Percentiles rank a stretch among this genome's conserved stretches.
Conservation (phyloP, 768 basidiomycete species). For the Serendipita sp. region DNA sequence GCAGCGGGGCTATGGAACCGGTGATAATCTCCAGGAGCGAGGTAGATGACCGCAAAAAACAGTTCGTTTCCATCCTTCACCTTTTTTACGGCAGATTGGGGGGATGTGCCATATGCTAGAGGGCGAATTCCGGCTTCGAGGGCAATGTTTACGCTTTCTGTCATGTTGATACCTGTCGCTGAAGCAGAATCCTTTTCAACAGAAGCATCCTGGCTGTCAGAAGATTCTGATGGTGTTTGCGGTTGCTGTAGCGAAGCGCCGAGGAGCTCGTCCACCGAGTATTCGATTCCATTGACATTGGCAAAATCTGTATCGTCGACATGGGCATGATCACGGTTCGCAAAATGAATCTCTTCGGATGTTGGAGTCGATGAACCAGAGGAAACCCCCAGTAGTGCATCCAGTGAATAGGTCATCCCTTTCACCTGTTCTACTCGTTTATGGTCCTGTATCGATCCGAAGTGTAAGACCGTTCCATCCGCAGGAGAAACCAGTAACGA, state of each 20-base stretch:
- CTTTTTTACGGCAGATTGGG: conserved; percentile 29
- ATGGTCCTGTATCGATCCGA: conserved; percentile 62
- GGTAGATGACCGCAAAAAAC: conserved; percentile 90
- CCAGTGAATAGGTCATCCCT: conserved; percentile 90
- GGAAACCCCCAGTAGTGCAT: conserved; percentile 76
- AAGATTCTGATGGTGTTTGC: conserved; percentile 42
- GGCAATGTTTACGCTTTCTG: conserved; percentile 7
- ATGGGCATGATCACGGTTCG: conserved; percentile 37
- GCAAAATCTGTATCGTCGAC: conserved; percentile 87
- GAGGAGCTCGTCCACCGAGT: conserved; percentile 80
- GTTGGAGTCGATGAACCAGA: conserved; percentile 27
- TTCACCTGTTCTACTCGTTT: conserved; percentile 90
- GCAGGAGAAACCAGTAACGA: conserved; percentile 72
- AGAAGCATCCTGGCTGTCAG: conserved; percentile 51
- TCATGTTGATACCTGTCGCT: conserved; percentile 2
- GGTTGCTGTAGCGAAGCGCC: conserved; percentile 26
- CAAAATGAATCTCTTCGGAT: conserved; percentile 21
- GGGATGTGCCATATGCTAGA: conserved; percentile 20
- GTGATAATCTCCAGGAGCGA: conserved; percentile 97
- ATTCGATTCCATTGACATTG: conserved; percentile 91
- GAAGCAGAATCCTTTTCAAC: conserved; percentile 43
- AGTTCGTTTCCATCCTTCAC: conserved; percentile 66
- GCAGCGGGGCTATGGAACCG: conserved; percentile 90
- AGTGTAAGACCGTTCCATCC: conserved; percentile 84
- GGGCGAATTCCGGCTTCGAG: conserved; percentile 18